A percentile compares a stretch with the other conserved stretches of the same genome.
Conservation (phyloP, 129 eudicot species). For the Centaurea solstitialis region DNA sequence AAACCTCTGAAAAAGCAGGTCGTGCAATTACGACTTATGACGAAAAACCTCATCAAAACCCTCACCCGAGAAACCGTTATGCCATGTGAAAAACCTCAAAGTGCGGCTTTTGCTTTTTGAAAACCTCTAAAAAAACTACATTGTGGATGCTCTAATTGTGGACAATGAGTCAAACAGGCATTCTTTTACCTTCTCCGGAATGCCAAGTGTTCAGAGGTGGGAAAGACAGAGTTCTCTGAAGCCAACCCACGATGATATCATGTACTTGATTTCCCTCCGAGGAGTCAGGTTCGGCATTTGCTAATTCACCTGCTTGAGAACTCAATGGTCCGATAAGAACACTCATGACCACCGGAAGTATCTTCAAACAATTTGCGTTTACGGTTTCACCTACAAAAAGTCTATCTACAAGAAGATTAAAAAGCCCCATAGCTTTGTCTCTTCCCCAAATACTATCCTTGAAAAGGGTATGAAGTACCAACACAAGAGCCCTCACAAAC, state of each 20-base stretch:
- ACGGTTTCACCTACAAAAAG: slow-evolving; percentile 68
- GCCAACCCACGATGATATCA: slow-evolving; percentile 62
- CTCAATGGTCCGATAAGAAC: slow-evolving; percentile 59
- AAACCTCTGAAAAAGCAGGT: no score
- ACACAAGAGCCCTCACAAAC: slow-evolving; percentile 66
- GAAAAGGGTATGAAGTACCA: slow-evolving; percentile 47
- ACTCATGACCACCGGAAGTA: slow-evolving; percentile 64
- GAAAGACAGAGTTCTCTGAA: slow-evolving; percentile 47
- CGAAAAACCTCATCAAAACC: no score
- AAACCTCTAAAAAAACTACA: no score
- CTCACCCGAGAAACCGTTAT: no score
- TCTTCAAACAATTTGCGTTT: slow-evolving; percentile 59
- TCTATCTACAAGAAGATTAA: slow-evolving; percentile 50
- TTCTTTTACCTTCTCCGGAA: slow-evolving; percentile 63
- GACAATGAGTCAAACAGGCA: not conserved
- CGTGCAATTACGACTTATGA: no score
- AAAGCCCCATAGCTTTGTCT: slow-evolving; percentile 53
- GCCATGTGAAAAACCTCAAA: no score
- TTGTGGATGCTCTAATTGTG: no score
- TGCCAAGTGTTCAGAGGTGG: slow-evolving; percentile 70
- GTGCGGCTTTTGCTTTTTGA: no score
- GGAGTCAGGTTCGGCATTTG: slow-evolving; percentile 26
- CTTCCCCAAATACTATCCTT: slow-evolving; percentile 70
- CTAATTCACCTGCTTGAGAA: slow-evolving; percentile 16
- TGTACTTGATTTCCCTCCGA: slow-evolving; percentile 36